phyloP scores from a whole-genome alignment of 2,329 filamentous ascomycete genomes.

The Capronia epimyces region DNA sequence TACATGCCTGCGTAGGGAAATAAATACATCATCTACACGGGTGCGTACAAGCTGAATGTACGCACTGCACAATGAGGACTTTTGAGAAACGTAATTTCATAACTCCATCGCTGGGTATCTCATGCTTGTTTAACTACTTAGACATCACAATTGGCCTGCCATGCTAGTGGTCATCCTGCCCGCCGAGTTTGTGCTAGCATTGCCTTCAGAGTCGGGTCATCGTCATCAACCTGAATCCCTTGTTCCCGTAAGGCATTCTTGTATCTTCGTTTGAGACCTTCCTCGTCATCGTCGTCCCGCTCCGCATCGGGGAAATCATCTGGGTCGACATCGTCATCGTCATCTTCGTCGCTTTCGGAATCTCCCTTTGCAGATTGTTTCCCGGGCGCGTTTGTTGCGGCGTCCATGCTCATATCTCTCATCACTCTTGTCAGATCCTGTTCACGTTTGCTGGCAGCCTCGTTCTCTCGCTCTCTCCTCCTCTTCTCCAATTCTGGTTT shows the following conservation, averaged over 20 bases:
- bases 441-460: slow-evolving; percentile 66
- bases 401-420: slow-evolving; percentile 72
- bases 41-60: neutral
- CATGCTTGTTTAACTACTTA: slow-evolving; percentile 12
- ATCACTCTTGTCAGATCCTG: slow-evolving; percentile 88
- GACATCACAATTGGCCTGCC: neutral
- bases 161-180: slow-evolving; percentile 3
- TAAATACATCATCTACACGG: neutral
- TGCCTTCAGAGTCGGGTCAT: slow-evolving; percentile 48
- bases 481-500: slow-evolving; percentile 82
- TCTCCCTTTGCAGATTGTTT: slow-evolving; percentile 46
- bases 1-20: no score
- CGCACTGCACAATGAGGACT: neutral
- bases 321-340: slow-evolving; percentile 45
- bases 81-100: neutral
- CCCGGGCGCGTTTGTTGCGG: slow-evolving; percentile 23
- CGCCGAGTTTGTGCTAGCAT: slow-evolving; percentile 21
- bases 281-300: slow-evolving; percentile 57
- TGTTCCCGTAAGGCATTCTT: slow-evolving; percentile 64
- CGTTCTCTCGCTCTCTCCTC: slow-evolving; percentile 66
- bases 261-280: slow-evolving; percentile 70
- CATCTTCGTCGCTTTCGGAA: slow-evolving; percentile 35
- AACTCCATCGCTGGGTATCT: slow-evolving; percentile 26
- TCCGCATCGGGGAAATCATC: slow-evolving; percentile 49
- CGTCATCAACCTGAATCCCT: slow-evolving; percentile 36